These are phyloP conservation scores for Pestalotiopsis sp. DNA, from an alignment of 2,329 filamentous ascomycete genomes.

Conservation along the genomic window DNA sequence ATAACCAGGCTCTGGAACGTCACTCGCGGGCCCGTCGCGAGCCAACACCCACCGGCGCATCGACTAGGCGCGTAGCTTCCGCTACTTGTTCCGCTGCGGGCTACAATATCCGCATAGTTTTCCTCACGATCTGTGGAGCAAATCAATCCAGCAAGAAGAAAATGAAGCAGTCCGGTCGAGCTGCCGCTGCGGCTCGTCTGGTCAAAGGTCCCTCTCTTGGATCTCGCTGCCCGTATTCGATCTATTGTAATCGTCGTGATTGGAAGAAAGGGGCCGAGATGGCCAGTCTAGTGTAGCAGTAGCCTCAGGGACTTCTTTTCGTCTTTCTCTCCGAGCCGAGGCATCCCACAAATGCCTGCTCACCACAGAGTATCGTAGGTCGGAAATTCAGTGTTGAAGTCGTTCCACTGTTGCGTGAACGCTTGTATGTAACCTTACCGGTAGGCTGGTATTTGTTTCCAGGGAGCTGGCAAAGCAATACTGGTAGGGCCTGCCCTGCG, in stretches of 20 bases:
- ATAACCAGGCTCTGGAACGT: background rate
- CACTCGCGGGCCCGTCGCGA: background rate
- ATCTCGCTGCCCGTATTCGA: background rate
- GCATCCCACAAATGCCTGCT: background rate
- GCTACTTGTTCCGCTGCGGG: slow-evolving; percentile 4
- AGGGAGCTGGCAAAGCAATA: background rate
- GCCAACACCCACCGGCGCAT: background rate
- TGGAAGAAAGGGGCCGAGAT: background rate
- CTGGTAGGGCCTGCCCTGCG: background rate
- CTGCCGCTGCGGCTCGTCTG: background rate
- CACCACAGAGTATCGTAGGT: background rate
- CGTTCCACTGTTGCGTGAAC: background rate
- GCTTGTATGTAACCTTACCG: background rate
- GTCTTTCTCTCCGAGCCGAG: background rate
- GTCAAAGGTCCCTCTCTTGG: no score
- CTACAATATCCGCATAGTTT: background rate
- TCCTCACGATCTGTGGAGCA: slow-evolving; percentile 1
- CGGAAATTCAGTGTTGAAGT: background rate
- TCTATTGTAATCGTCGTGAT: background rate
- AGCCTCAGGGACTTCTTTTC: background rate
- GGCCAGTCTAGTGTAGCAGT: background rate
- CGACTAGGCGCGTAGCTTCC: slow-evolving; percentile 5
- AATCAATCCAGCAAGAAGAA: background rate
- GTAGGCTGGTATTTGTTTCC: background rate
- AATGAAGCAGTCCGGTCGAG: background rate